Conservation (phyloP, 805 yeast genomes). For the Saccharomycopsis sp. region DNA sequence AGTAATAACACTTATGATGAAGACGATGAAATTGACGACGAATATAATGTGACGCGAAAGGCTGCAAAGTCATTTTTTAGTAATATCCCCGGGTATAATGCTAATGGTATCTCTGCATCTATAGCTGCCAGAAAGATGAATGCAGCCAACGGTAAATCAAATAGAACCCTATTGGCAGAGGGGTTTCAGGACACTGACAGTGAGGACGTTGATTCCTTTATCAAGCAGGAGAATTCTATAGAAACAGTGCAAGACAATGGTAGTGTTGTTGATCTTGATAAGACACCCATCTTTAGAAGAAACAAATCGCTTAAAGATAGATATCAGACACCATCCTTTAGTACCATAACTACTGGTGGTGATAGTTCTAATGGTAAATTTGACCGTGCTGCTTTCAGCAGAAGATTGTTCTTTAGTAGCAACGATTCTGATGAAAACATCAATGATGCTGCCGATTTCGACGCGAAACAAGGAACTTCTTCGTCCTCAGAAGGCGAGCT, state of each 20-base stretch:
- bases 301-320: neutral
- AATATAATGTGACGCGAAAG: neutral
- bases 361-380: neutral
- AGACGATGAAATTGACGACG: neutral
- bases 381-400: neutral
- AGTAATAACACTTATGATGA: neutral
- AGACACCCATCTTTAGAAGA: constrained; percentile 16
- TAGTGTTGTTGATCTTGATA: constrained; percentile 13
- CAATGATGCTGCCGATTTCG: neutral
- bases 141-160: neutral
- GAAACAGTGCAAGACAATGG: neutral
- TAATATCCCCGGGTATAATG: constrained; percentile 1
- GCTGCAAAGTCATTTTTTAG: neutral
- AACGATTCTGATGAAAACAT: neutral
- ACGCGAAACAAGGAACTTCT: neutral
- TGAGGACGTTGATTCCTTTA: neutral
- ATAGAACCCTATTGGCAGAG: neutral
- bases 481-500: constrained; percentile 3
- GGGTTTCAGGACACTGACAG: neutral
- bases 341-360: neutral
- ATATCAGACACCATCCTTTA: neutral
- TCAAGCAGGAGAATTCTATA: neutral
- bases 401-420: neutral
- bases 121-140: neutral
- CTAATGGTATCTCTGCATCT: neutral